Conservation (phyloP, 768 basidiomycete species). For the Cubamyces lactineus region DNA sequence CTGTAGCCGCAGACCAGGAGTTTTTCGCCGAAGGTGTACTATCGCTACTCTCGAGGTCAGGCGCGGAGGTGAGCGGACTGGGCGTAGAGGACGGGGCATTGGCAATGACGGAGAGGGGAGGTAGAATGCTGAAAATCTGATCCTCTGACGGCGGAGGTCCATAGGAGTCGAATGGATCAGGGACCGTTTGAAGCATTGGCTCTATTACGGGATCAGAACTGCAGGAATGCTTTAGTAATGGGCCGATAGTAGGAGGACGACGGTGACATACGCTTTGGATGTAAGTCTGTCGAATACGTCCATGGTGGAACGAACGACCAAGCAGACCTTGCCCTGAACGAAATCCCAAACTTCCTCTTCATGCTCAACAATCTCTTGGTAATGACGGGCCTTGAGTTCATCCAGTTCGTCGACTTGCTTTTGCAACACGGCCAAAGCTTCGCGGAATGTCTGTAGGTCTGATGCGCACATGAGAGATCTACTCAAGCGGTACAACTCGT, state of each 20-base stretch:
- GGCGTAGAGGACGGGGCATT: slow-evolving; percentile 61
- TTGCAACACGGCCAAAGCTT: slow-evolving; percentile 80
- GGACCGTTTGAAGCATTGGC: slow-evolving; percentile 85
- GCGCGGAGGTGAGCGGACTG: slow-evolving; percentile 54
- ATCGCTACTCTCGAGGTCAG: slow-evolving; percentile 37
- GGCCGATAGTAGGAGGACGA: neutral
- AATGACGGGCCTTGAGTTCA: slow-evolving; percentile 80
- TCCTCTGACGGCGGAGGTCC: slow-evolving; percentile 86
- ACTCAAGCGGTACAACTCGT: neutral
- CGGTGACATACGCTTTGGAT: slow-evolving; percentile 72
- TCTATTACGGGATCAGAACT: slow-evolving; percentile 90
- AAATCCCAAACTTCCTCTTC: slow-evolving; percentile 97
- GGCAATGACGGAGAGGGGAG: slow-evolving; percentile 80
- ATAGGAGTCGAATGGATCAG: slow-evolving; percentile 93
- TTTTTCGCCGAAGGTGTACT: slow-evolving; percentile 27
- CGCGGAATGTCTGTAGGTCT: slow-evolving; percentile 90
- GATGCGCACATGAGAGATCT: neutral
- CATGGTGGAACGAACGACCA: slow-evolving; percentile 87
- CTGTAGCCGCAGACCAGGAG: slow-evolving; percentile 54
- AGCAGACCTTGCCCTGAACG: slow-evolving; percentile 85
- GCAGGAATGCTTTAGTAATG: slow-evolving; percentile 10
- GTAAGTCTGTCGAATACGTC: slow-evolving; percentile 90
- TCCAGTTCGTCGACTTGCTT: slow-evolving; percentile 92
- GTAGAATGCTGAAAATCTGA: slow-evolving; percentile 91
- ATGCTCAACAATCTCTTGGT: slow-evolving; percentile 86